These are phyloP conservation scores for Borealophlyctis nickersoniae DNA, from an alignment of 192 early-diverging fungal species.

Conservation along the genomic window DNA sequence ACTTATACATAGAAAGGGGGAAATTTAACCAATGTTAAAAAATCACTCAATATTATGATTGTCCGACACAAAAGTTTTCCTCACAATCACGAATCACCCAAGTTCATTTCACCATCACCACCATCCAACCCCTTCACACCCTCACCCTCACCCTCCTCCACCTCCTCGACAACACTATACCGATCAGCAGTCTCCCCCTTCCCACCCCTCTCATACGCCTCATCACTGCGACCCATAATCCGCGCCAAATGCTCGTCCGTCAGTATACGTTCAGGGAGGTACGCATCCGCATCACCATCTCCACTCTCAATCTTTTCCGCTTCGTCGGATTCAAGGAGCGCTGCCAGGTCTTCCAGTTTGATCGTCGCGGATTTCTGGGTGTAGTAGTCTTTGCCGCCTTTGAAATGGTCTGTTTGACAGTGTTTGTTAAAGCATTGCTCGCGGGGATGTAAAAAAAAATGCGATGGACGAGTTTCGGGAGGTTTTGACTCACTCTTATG, in stretches of 20 bases:
- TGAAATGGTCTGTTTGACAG: slow-evolving; percentile 1
- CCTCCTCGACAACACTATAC: neutral
- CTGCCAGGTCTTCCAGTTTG: neutral
- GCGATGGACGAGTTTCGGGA: neutral
- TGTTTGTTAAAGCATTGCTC: neutral
- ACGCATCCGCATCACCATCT: neutral
- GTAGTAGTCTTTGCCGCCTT: slow-evolving; percentile 3
- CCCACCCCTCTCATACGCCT: neutral
- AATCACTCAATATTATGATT: no score
- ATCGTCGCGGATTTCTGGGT: neutral
- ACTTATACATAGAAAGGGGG: no score
- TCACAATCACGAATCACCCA: no score
- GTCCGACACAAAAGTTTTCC: no score
- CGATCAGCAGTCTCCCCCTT: neutral
- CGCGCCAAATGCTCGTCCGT: neutral
- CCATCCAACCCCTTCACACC: no score
- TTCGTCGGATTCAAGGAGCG: neutral
- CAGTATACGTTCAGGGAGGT: neutral
- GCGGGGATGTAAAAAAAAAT: neutral
- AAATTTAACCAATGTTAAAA: no score
- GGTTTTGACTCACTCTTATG: slow-evolving; percentile 60
- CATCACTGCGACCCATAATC: neutral
- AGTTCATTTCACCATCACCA: no score
- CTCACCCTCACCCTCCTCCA: neutral
- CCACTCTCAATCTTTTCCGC: neutral